phyloP scores from a whole-genome alignment of 768 basidiomycete species.

The Pholiota conissans region DNA sequence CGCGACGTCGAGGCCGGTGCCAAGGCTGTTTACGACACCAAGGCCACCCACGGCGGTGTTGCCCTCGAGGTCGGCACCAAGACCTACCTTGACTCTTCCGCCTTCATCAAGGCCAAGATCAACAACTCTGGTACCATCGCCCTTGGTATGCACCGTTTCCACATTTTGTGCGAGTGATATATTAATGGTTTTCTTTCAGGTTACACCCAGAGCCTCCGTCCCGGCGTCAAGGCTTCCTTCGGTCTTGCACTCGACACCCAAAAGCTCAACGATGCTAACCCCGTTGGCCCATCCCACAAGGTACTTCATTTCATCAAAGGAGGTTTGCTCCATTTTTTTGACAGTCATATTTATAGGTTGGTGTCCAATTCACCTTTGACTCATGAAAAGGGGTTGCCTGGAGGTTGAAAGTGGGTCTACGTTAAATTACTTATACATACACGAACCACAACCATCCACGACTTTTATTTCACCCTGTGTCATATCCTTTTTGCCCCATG shows the following conservation, averaged over 20 bases:
- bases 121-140: conserved; percentile 93
- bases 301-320: conserved; percentile 28
- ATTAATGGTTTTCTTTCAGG: conserved; percentile 35
- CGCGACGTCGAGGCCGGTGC: conserved; percentile 92
- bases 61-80: conserved; percentile 95
- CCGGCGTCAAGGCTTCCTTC: conserved; percentile 90
- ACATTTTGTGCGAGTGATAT: neutral
- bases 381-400: conserved; percentile 45
- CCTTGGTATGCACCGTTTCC: conserved; percentile 52
- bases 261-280: conserved; percentile 74
- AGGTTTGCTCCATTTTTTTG: too few species aligned
- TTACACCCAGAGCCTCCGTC: conserved; percentile 92
- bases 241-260: conserved; percentile 96
- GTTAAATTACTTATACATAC: conserved; percentile 17
- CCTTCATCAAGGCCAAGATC: conserved; percentile 98
- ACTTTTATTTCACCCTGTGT: neutral
- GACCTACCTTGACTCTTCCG: conserved; percentile 84
- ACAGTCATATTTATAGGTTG: conserved; percentile 44
- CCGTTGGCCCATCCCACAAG: conserved; percentile 76
- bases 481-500: neutral
- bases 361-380: conserved; percentile 75
- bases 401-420: conserved; percentile 34
- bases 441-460: too few species aligned
- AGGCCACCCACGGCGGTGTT: conserved; percentile 83
- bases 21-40: conserved; percentile 95